Base-by-base conservation (phyloP, 257 asterid species). In the Solanum lycopersicoides region DNA sequence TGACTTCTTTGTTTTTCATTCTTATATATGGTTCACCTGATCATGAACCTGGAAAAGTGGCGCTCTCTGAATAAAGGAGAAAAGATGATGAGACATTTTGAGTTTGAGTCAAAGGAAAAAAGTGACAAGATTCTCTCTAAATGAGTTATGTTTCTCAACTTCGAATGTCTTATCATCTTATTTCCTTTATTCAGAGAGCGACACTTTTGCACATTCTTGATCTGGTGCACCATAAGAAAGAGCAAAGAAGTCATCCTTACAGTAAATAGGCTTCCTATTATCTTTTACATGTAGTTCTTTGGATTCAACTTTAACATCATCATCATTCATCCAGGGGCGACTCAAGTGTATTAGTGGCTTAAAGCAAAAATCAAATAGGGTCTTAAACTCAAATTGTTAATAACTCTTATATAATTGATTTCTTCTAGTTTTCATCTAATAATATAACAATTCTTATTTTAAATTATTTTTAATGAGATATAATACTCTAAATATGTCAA, bases 71-170 rank as follows among this genome's bases (percentile, higher is more conserved):
- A 60, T 60, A 41, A 73, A 59, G 74, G 53, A 86, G 35, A 79
- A n/a, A 34, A n/a, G 88, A 88, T 63, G 75, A 47, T 30, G 91
- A 88, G 91, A 88, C 74, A 69, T 88, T 90, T 87, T 89, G 92
- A 23, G 86, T 68, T 68, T 45, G 23, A 45, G 16, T 12, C 53
- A 13, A 45, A 12, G 53, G 53, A 45, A 45, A 42, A 45, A 4
- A 45, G 53, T 45, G 53, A 45, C 6, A 13, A 45, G 53, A 45
- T 45, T 45, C 53, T 45, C 53, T 45, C 53, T 45, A 6, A 12
- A 45, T 45, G 53, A 45, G 53, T 45, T 45, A 12, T 45, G 53
- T 45, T 45, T 45, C 2, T 12, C 53, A 50, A 50, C 59, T 50
- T 4, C 1, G 20, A 5, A 50, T 50, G 59, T 50, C 59, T 50